phyloP scores from a whole-genome alignment of 1,139 yeast species.

The Kazachstania sp. region DNA sequence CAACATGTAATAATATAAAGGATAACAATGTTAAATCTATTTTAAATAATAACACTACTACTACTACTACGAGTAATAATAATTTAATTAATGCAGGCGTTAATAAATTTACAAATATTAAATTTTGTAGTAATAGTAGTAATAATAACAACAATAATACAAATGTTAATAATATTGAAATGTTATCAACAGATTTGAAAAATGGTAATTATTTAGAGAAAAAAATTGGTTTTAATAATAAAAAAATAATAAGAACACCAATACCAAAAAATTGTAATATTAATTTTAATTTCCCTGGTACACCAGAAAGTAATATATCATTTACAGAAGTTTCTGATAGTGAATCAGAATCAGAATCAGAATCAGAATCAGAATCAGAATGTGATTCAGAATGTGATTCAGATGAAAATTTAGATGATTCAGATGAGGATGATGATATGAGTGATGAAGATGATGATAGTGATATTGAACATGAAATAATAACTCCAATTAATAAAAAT shows the following conservation, averaged over 20 bases:
- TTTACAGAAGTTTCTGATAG: constrained; percentile 1
- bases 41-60: too few species aligned
- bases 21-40: too few species aligned
- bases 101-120: not conserved
- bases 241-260: constrained; percentile 8
- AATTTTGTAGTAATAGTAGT: not conserved
- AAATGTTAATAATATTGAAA: not conserved
- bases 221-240: not conserved
- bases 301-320: constrained; percentile 4
- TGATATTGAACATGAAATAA: not conserved
- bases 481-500: not conserved
- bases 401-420: constrained; percentile 1
- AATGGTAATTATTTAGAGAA: not conserved
- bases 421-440: not conserved
- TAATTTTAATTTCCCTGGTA: not conserved
- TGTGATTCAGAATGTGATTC: constrained; percentile 2
- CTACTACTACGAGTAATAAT: too few species aligned
- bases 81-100: not conserved
- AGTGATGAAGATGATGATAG: not conserved
- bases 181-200: not conserved
- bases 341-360: not conserved
- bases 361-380: too few species aligned
- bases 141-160: too few species aligned
- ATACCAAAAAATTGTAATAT: constrained; percentile 3
- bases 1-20: too few species aligned